A percentile compares a stretch with the other conserved stretches of the same genome.
Conservation (phyloP, 352 stramenopile genomes). For the Elongisporangium anandrum region DNA sequence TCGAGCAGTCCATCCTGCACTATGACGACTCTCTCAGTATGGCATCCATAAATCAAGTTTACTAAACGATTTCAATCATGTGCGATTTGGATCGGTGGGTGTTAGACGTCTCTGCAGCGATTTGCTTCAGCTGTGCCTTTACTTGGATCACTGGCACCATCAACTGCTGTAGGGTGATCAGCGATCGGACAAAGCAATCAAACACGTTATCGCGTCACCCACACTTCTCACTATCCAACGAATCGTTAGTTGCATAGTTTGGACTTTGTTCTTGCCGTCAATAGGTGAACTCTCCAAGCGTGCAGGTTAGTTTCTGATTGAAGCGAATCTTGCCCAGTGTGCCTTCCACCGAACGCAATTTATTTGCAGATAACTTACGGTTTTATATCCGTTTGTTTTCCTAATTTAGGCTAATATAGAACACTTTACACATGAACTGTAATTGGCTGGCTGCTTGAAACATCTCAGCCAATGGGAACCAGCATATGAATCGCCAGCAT, state of each 20-base stretch:
- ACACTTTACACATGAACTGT: background rate
- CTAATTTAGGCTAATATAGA: background rate
- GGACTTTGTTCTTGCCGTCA: background rate
- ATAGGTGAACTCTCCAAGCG: background rate
- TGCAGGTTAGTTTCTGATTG: background rate
- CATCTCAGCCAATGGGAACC: background rate
- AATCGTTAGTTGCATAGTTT: background rate
- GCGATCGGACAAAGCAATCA: background rate
- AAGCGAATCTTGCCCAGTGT: too few species aligned
- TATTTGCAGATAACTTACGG: too few species aligned
- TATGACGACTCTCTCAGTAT: background rate
- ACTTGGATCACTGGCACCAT: background rate
- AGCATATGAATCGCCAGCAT: background rate
- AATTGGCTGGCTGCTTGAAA: background rate
- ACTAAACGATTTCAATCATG: too few species aligned
- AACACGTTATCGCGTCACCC: background rate
- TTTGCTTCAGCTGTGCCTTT: background rate
- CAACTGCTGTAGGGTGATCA: background rate
- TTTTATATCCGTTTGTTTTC: too few species aligned
- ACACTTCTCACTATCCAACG: background rate
- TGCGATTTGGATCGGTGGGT: background rate
- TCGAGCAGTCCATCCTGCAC: background rate
- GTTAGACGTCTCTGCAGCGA: background rate
- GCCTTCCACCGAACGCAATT: too few species aligned
- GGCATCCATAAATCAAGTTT: background rate